Evolutionary conservation across 163 green algal species (phyloP), one percentile per base, ranked within the genome.

Genomic region (Chlorella variabilis): DNA sequence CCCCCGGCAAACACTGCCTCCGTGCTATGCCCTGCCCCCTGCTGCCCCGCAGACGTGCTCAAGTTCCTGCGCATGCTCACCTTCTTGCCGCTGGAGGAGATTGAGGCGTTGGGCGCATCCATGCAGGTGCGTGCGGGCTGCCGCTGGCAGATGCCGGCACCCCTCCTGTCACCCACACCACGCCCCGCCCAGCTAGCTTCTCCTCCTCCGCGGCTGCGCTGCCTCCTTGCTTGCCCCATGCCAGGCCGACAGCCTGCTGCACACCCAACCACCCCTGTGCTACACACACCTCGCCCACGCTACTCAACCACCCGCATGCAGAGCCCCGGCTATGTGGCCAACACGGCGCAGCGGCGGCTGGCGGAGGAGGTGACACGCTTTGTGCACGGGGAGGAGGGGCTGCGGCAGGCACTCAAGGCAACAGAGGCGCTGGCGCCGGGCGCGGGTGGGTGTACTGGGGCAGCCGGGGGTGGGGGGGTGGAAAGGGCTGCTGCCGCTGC

Each of bases 311-410:
- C 58, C 58, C 58, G 58, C 58, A n/a, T 59, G 76, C 66, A 76
- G 63, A 42, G 42, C 59, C 68, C 76, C 80, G 88, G 78, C 17
- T 98, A 98, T 74, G 79, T 89, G 42, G 95, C 96, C 62, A 98
- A 98, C 90, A 94, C 88, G 1, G 95, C 93, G 31, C 97, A 99
- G 92, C 84, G 86, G 51, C 77, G 87, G 31, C 90, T 99, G 56
- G 97, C 97, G 1, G 92, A 97, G 75, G 96, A 98, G 85, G 95
- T 99, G 9, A 98, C 96, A 3, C 86, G 90, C 39, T 98, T 98
- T 89, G 97, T 99, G 65, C 97, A 99, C 84, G 97, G 97, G 0
- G 89, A 98, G 81, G 90, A 94, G 78, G 97, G 95, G 11, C 87
- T 99, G 65, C 76, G 91, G 67, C 89, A 96, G 78, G 97, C 97